Percentiles rank a stretch among this genome's conserved stretches.
These are phyloP conservation scores for Ustilago esculenta DNA, from an alignment of 1,284 basidiomycete species.

Conservation along the genomic window DNA sequence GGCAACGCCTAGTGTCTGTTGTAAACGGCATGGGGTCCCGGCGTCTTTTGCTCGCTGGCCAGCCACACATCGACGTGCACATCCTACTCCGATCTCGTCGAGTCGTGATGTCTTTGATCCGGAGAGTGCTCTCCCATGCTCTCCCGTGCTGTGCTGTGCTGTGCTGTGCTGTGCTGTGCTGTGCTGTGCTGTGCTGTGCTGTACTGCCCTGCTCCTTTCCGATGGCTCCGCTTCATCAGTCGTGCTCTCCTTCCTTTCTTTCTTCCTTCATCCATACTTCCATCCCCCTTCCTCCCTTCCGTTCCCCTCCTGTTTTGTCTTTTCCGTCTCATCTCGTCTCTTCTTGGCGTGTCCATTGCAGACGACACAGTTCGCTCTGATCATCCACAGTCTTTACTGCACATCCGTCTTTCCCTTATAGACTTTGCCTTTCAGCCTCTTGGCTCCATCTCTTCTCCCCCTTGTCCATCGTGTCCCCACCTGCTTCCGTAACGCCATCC, in stretches of 20 bases:
- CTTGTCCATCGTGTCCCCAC: background rate
- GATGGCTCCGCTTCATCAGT: background rate
- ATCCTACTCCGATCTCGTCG: background rate
- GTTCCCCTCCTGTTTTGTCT: background rate
- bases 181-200: background rate
- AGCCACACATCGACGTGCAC: background rate
- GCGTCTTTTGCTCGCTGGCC: background rate
- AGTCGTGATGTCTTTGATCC: too few species aligned
- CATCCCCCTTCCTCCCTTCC: background rate
- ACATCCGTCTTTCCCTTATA: slow-evolving; percentile 6
- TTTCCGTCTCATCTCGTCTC: background rate
- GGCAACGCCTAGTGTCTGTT: too few species aligned
- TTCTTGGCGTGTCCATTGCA: slow-evolving; percentile 7
- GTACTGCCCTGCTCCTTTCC: background rate
- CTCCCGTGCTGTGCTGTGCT: too few species aligned
- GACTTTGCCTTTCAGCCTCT: background rate
- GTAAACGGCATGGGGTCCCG: background rate
- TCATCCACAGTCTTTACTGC: slow-evolving; percentile 42
- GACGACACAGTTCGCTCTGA: slow-evolving; percentile 14
- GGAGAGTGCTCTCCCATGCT: too few species aligned
- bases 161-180: too few species aligned
- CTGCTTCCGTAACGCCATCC: background rate
- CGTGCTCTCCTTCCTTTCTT: slow-evolving; percentile 1
- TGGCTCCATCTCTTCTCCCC: background rate
- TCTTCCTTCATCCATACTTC: background rate